phyloP scores from a whole-genome alignment of 208 protist genomes.

The Trypanosoma cruzi region DNA sequence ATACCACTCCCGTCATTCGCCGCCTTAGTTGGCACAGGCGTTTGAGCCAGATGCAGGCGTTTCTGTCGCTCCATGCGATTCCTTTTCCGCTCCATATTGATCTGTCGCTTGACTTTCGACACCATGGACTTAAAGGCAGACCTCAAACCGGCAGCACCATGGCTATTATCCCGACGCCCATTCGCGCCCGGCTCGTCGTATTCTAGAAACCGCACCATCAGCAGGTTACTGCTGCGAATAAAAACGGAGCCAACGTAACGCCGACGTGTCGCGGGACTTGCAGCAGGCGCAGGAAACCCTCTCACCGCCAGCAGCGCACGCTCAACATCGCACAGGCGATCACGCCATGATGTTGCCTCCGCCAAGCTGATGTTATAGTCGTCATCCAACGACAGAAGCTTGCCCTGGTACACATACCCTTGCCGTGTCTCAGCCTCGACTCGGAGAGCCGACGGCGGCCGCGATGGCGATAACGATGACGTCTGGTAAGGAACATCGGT shows the following conservation, averaged over 20 bases:
- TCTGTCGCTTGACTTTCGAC: slow-evolving; percentile 43
- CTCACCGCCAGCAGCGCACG: slow-evolving; percentile 31
- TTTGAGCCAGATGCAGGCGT: slow-evolving; percentile 31
- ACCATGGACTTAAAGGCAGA: slow-evolving; percentile 45
- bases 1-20: background rate
- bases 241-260: slow-evolving; percentile 70
- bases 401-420: slow-evolving; percentile 80
- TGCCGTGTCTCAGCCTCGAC: slow-evolving; percentile 87
- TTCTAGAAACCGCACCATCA: slow-evolving; percentile 67
- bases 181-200: background rate
- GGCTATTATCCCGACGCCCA: background rate
- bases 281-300: slow-evolving; percentile 30
- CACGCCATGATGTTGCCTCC: slow-evolving; percentile 58
- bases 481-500: background rate
- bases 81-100: slow-evolving; percentile 54
- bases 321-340: slow-evolving; percentile 66
- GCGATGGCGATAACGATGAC: slow-evolving; percentile 12
- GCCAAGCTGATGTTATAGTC: slow-evolving; percentile 78
- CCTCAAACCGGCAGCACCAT: slow-evolving; percentile 18
- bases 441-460: slow-evolving; percentile 25
- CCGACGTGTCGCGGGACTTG: slow-evolving; percentile 41
- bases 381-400: slow-evolving; percentile 60
- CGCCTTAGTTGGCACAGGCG: background rate
- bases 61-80: slow-evolving; percentile 57
- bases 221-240: slow-evolving; percentile 74